Base-by-base conservation (phyloP, 441 rosid species). In the Populus trichocarpa region DNA sequence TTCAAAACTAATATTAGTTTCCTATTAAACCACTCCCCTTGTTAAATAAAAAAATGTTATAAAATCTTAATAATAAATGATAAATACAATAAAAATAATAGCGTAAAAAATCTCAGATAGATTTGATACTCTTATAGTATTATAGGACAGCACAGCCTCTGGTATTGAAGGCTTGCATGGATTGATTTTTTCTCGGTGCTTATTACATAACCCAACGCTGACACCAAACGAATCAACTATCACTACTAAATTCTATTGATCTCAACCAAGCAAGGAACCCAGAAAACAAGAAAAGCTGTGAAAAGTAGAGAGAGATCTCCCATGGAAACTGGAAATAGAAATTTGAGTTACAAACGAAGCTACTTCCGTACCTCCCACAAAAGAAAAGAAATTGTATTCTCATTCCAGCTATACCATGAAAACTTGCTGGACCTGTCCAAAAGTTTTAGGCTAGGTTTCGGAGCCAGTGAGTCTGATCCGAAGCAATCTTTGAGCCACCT, bases 341-440 rank as follows among this genome's bases (percentile, higher is more conserved):
- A 65, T 72, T 78, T 80, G 79, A 86, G 71, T 74, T 78, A 82
- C 65, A 70, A 67, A 82, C 66, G 28, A 74, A 65, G 63, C 68
- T 79, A 75, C 71, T 70, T 30, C 32, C 32, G 32, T 30, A 30
- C 32, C 32, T 76, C 40, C 50, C 40, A 71, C 72, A 22, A 59
- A 46, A 36, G 42, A 38, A 23, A 72, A 72, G 28, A 76, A 71
- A 63, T 18, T 25, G 63, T 64, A 26, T 25, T 3, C 71, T 42
- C 46, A 67, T 23, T 79, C 74, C 69, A 20, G 8, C 32, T 30
- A 30, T 30, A 4, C 32, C 32, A 72, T 23, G 59, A 63, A 74
- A 73, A 67, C 18, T 57, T 14, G 73, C 79, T 46, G 57, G 64
- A 80, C 76, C 78, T 76, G 16, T 74, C 20, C 75, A 76, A 80